Evolutionary conservation across 805 yeast species (phyloP).

Genomic region (Wickerhamomyces queroliae): DNA sequence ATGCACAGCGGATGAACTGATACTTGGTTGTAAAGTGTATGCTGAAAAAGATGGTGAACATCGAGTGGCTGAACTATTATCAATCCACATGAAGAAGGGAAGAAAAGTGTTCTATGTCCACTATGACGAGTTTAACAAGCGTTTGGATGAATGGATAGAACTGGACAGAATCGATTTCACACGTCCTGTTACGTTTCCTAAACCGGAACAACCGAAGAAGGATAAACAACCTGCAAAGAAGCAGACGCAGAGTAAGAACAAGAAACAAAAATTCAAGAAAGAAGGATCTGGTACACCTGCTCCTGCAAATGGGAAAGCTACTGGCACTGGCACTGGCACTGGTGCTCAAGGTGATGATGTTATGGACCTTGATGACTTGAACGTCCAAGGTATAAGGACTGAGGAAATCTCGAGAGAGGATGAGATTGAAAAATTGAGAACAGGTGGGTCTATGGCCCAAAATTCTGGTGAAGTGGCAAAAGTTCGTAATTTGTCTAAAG

Average conservation of each 20-base stretch:
- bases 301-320: slow-evolving; percentile 8
- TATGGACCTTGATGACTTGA: slow-evolving; percentile 77
- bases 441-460: slow-evolving; percentile 98
- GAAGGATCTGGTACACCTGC: slow-evolving; percentile 24
- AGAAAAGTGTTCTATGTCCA: slow-evolving; percentile 85
- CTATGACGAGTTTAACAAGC: slow-evolving; percentile 89
- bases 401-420: slow-evolving; percentile 82
- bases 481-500: slow-evolving; percentile 74
- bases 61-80: slow-evolving; percentile 80
- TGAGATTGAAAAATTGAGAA: slow-evolving; percentile 85
- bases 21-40: slow-evolving; percentile 76
- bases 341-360: slow-evolving; percentile 45
- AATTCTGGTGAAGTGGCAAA: slow-evolving; percentile 80
- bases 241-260: slow-evolving; percentile 25
- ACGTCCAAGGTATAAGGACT: slow-evolving; percentile 72
- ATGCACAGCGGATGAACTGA: slow-evolving; percentile 40
- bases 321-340: too few relatives aligned
- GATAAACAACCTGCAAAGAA: slow-evolving; percentile 24
- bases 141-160: slow-evolving; percentile 93
- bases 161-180: slow-evolving; percentile 64
- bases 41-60: slow-evolving; percentile 77
- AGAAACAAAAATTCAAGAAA: slow-evolving; percentile 28
- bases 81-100: slow-evolving; percentile 69
- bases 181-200: slow-evolving; percentile 69
- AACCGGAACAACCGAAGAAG: slow-evolving; percentile 44